Evolutionary conservation across 2,329 filamentous ascomycete species (phyloP).

Genomic region (Xylaria sp.): DNA sequence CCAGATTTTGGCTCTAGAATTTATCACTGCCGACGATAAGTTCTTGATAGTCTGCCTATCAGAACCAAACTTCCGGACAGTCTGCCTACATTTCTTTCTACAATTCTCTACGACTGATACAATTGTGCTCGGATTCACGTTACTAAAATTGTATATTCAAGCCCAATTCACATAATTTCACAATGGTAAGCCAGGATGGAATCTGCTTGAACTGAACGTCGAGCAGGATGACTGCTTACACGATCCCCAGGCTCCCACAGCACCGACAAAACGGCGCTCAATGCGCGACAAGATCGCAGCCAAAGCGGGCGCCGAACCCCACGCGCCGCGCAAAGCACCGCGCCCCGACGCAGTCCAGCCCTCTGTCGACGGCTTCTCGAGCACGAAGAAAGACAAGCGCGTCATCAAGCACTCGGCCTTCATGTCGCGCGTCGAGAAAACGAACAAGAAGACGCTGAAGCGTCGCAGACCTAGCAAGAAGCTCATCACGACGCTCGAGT

Average conservation of each 20-base stretch:
- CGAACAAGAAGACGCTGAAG: slow-evolving; percentile 50
- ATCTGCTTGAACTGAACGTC: background rate
- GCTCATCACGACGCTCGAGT: slow-evolving; percentile 67
- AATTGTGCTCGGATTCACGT: background rate
- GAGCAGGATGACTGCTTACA: slow-evolving; percentile 5
- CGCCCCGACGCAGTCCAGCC: slow-evolving; percentile 46
- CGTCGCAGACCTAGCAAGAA: slow-evolving; percentile 69
- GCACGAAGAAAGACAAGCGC: slow-evolving; percentile 78
- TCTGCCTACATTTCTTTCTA: background rate
- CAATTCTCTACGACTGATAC: background rate
- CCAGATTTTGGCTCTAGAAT: background rate
- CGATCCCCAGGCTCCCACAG: slow-evolving; percentile 35
- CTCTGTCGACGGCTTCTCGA: slow-evolving; percentile 51
- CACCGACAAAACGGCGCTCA: slow-evolving; percentile 49
- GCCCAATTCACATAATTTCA: background rate
- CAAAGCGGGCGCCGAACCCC: slow-evolving; percentile 44
- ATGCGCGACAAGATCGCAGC: slow-evolving; percentile 52
- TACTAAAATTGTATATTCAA: background rate
- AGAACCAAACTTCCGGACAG: background rate
- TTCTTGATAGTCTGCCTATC: background rate
- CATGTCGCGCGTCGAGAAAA: slow-evolving; percentile 67
- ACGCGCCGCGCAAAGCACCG: slow-evolving; percentile 48
- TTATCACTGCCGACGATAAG: background rate
- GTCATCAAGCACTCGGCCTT: slow-evolving; percentile 76
- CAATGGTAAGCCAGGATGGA: slow-evolving; percentile 13